Evolutionary conservation across 768 basidiomycete species (phyloP).

Genomic region (Hemileccinum impolitum): DNA sequence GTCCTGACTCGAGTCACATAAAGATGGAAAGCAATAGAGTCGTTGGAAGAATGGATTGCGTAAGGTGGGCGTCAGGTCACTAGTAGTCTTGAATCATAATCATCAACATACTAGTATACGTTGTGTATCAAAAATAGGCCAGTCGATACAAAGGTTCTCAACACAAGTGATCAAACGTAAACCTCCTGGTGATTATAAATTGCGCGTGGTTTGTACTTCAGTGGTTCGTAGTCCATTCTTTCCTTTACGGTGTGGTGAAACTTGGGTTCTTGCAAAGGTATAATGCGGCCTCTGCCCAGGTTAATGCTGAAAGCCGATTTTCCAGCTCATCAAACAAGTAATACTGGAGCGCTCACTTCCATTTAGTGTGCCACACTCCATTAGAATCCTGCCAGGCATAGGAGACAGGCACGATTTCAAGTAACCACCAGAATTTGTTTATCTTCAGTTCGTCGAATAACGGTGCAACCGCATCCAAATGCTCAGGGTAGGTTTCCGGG

Average conservation of each 20-base stretch:
- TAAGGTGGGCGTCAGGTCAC: too few relatives aligned
- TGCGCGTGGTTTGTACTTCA: slow-evolving; percentile 61
- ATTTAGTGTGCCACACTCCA: slow-evolving; percentile 52
- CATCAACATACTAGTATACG: background rate
- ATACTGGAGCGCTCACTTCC: slow-evolving; percentile 43
- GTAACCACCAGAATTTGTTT: slow-evolving; percentile 59
- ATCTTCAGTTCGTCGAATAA: slow-evolving; percentile 50
- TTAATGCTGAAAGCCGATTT: slow-evolving; percentile 31
- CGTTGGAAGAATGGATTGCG: too few relatives aligned
- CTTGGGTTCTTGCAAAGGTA: slow-evolving; percentile 44
- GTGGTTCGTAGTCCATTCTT: slow-evolving; percentile 45
- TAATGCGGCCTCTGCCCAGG: slow-evolving; percentile 53
- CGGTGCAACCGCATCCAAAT: slow-evolving; percentile 41
- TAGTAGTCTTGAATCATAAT: too few relatives aligned
- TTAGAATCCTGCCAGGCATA: slow-evolving; percentile 55
- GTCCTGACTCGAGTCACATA: too few relatives aligned
- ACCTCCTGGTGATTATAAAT: slow-evolving; percentile 42
- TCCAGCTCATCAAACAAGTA: background rate
- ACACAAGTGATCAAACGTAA: slow-evolving; percentile 36
- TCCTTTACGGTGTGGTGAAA: slow-evolving; percentile 65
- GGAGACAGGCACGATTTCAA: slow-evolving; percentile 59
- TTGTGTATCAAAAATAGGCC: background rate
- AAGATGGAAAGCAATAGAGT: too few relatives aligned
- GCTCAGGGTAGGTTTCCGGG: slow-evolving; percentile 9
- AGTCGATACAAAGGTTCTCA: background rate